These are phyloP conservation scores for Zymoseptoria pseudotritici DNA, from an alignment of 2,329 filamentous ascomycete species.

Conservation along the genomic window DNA sequence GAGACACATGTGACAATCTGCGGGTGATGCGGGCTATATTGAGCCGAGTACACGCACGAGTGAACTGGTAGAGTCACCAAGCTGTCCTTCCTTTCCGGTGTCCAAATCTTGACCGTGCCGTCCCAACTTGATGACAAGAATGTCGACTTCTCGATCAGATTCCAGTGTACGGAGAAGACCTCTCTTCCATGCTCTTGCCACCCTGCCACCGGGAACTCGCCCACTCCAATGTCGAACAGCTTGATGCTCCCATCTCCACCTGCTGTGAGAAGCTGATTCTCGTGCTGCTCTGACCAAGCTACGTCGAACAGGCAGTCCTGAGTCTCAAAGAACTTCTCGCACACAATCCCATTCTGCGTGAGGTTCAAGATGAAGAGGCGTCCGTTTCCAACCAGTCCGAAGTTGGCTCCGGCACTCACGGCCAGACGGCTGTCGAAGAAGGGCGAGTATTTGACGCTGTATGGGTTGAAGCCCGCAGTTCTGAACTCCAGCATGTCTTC, in stretches of 20 bases:
- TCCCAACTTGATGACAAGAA: constrained; percentile 95
- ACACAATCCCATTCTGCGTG: constrained; percentile 72
- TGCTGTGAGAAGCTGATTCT: constrained; percentile 83
- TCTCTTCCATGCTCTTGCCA: constrained; percentile 93
- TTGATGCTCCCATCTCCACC: constrained; percentile 93
- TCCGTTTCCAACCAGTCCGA: constrained; percentile 93
- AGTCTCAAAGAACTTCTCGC: constrained; percentile 88
- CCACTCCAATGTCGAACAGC: constrained; percentile 76
- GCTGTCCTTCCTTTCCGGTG: constrained; percentile 58
- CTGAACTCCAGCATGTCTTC: constrained; percentile 80
- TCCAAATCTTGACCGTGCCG: constrained; percentile 93
- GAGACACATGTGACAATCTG: constrained; percentile 80
- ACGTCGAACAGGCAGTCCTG: constrained; percentile 95
- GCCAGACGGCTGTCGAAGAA: constrained; percentile 95
- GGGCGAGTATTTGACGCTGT: constrained; percentile 95
- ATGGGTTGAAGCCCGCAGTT: constrained; percentile 90
- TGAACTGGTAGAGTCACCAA: constrained; percentile 83
- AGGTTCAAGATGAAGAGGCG: constrained; percentile 77
- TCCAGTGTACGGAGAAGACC: constrained; percentile 90
- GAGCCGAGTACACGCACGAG: constrained; percentile 87
- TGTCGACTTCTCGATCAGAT: constrained; percentile 78
- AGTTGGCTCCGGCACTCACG: constrained; percentile 86
- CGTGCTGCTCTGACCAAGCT: constrained; percentile 91
- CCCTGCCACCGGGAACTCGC: constrained; percentile 79
- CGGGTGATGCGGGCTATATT: constrained; percentile 82